Percentiles rank a stretch among this genome's conserved stretches.
phyloP scores from a whole-genome alignment of 192 early-diverging fungal genomes.

The Coemansia sp. region DNA sequence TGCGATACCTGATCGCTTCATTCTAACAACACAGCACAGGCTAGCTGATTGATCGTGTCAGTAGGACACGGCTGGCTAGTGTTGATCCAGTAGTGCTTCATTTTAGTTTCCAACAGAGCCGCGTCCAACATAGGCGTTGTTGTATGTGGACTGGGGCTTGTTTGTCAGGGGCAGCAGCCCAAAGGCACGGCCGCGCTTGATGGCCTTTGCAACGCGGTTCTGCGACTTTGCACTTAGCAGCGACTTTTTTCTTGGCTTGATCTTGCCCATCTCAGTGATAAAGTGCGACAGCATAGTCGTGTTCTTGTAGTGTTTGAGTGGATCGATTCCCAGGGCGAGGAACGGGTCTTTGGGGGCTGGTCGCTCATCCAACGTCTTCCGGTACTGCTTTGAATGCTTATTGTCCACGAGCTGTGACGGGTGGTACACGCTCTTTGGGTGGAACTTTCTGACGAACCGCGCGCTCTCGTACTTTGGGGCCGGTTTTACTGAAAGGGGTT shows the following conservation, averaged over 20 bases:
- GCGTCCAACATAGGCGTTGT: slow-evolving; percentile 22
- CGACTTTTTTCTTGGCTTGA: slow-evolving; percentile 62
- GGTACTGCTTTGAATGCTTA: not conserved
- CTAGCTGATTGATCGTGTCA: too few relatives aligned
- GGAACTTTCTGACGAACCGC: slow-evolving; percentile 14
- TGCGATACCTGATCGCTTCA: too few relatives aligned
- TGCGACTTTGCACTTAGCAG: slow-evolving; percentile 63
- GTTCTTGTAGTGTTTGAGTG: slow-evolving; percentile 57
- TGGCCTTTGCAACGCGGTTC: slow-evolving; percentile 60
- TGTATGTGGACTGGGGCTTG: slow-evolving; percentile 24
- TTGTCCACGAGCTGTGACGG: slow-evolving; percentile 37
- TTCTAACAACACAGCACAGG: too few relatives aligned
- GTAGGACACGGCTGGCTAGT: too few relatives aligned
- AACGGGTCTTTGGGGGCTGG: slow-evolving; percentile 33
- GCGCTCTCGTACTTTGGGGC: slow-evolving; percentile 20
- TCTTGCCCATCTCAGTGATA: slow-evolving; percentile 63
- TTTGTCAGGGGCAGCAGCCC: slow-evolving; percentile 53
- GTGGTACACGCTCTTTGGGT: slow-evolving; percentile 26
- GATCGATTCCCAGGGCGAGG: slow-evolving; percentile 35
- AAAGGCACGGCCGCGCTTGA: slow-evolving; percentile 63
- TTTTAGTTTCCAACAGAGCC: slow-evolving; percentile 5
- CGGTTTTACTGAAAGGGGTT: slow-evolving; percentile 6
- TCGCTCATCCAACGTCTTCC: slow-evolving; percentile 4
- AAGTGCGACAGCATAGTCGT: slow-evolving; percentile 56
- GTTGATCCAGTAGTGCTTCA: not conserved